Conservation (phyloP, 331 rosid species). For the Erythrophleum ivorense region DNA sequence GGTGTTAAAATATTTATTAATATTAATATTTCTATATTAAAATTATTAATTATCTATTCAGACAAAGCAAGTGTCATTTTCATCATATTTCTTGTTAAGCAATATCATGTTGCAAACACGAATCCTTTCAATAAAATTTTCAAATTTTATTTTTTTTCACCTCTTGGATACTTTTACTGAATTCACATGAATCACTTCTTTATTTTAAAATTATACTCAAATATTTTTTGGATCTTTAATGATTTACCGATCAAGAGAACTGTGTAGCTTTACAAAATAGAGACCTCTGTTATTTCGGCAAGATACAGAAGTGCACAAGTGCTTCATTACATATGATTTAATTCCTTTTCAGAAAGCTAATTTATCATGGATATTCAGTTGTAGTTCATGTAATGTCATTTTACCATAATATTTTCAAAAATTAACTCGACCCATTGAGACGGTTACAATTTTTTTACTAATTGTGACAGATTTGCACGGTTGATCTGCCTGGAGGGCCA, state of each 20-base stretch:
- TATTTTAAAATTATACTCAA: too few species aligned
- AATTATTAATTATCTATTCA: neutral
- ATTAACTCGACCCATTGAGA: neutral
- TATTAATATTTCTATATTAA: neutral
- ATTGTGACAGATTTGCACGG: constrained; percentile 73
- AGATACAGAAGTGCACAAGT: too few species aligned
- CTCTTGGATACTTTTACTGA: too few species aligned
- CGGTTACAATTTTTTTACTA: neutral
- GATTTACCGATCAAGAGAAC: too few species aligned
- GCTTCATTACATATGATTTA: too few species aligned
- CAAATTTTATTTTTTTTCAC: too few species aligned
- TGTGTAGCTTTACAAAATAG: neutral
- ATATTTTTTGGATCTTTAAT: too few species aligned
- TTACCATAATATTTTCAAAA: neutral
- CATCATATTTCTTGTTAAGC: neutral
- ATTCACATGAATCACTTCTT: too few species aligned
- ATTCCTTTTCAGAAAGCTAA: neutral
- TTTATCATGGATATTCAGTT: neutral
- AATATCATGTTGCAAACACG: neutral
- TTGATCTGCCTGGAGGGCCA: constrained; percentile 97
- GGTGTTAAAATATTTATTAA: neutral
- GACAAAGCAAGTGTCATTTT: constrained; percentile 6
- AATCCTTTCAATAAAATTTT: neutral
- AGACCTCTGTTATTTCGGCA: neutral
- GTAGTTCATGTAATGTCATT: too few species aligned